Base-by-base conservation (phyloP, 805 yeast genomes). In the Candida taoyuanica region DNA sequence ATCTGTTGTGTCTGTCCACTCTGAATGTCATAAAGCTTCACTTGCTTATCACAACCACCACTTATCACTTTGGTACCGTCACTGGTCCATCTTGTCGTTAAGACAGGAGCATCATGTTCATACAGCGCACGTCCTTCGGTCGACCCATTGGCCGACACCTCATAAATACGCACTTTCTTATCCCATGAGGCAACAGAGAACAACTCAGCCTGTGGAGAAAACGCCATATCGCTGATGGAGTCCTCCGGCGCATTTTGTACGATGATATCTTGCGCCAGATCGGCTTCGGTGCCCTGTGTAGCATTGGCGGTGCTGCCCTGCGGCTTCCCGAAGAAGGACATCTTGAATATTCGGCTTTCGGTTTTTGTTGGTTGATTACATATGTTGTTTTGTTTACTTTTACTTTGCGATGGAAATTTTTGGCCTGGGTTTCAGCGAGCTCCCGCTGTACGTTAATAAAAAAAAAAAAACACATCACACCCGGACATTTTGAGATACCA, bases 41-140 rank as follows among this genome's bases (percentile, higher is more conserved):
- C 95, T 34, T 80, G 85, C 56, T 88, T 88, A 63, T 93, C 98
- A 41, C 85, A 81, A 33, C 96, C 96, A 43, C 95, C 95, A 44
- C 88, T 78, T 30, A 84, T 76, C 14, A 93, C 85, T 55, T 88
- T 82, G 7, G 91, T 70, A 17, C 98, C 98, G 54, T 93, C 98
- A 14, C 62, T 51, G 21, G 88, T 74, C 91, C 96, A 91, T 51
- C 87, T 73, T 2, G 89, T 78, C 11, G 83, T 64, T 36, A 93
- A 65, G 3, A 85, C 95, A 0, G 98, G 96, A 0, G 76, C 96
- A 26, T 81, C 85, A 58, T 91, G 97, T 56, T 85, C 95, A 60
- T 73, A 89, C 54, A 89, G 59, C 0, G 97, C 96, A 34, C 95
- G 67, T 7, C 96, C 96, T 53, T 85, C 93, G 20, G 86, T 78